Evolutionary conservation across 495 filamentous ascomycete species (phyloP).

Genomic region (Xylaria acuta): DNA sequence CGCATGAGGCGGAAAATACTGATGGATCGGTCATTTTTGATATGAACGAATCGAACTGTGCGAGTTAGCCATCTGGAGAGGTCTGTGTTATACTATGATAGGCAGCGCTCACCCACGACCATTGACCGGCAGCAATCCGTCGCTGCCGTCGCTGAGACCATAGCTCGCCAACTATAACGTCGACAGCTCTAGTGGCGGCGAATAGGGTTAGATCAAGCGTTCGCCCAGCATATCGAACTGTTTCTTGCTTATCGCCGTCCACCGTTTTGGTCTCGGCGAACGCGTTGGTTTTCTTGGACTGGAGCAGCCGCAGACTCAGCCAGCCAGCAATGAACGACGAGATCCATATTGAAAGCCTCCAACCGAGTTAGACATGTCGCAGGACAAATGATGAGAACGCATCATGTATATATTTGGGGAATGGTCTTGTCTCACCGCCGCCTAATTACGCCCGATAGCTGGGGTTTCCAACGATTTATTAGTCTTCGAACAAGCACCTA

Average conservation of each 20-base stretch:
- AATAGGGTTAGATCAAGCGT: constrained; percentile 90
- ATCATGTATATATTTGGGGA: background rate
- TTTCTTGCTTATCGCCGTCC: constrained; percentile 37
- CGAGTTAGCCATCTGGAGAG: constrained; percentile 28
- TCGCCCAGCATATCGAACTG: constrained; percentile 66
- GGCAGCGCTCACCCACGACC: constrained; percentile 50
- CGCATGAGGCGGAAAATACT: constrained; percentile 76
- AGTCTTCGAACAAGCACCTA: constrained; percentile 23
- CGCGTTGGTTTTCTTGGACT: constrained; percentile 51
- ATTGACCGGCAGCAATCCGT: constrained; percentile 47
- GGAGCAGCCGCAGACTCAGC: constrained; percentile 55
- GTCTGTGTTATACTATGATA: background rate
- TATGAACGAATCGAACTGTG: constrained; percentile 54
- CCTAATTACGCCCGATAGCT: constrained; percentile 31
- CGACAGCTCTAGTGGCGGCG: constrained; percentile 74
- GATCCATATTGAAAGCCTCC: constrained; percentile 54
- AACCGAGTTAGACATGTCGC: constrained; percentile 1
- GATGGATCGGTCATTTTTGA: constrained; percentile 67
- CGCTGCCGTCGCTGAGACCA: constrained; percentile 62
- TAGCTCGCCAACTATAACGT: constrained; percentile 69
- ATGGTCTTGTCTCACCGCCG: constrained; percentile 33
- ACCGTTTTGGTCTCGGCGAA: constrained; percentile 45
- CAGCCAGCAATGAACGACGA: constrained; percentile 59
- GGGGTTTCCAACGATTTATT: constrained; percentile 16
- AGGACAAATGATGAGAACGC: background rate